A percentile compares a stretch with the other conserved stretches of the same genome.
Conservation (phyloP, 495 filamentous ascomycete genomes). For the Hypoxylon trugodes region DNA sequence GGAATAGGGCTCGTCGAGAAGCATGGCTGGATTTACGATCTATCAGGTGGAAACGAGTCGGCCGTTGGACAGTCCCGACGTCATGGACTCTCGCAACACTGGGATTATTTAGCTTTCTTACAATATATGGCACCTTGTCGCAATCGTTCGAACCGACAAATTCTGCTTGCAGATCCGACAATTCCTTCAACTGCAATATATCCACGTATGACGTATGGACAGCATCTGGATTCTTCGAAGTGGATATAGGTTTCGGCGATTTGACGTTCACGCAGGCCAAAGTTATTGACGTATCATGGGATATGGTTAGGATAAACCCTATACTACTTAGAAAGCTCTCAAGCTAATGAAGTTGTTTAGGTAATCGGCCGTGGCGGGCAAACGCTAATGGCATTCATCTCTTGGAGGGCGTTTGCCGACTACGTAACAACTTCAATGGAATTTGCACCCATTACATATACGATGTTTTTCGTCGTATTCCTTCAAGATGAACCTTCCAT, state of each 20-base stretch:
- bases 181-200: background rate
- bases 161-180: slow-evolving; percentile 16
- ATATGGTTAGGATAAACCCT: slow-evolving; percentile 31
- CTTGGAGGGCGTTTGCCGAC: slow-evolving; percentile 36
- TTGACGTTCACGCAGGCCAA: slow-evolving; percentile 40
- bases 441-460: slow-evolving; percentile 30
- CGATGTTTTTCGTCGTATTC: slow-evolving; percentile 28
- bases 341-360: background rate
- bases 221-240: slow-evolving; percentile 34
- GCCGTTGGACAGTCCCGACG: background rate
- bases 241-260: slow-evolving; percentile 32
- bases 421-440: slow-evolving; percentile 37
- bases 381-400: slow-evolving; percentile 28
- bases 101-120: background rate
- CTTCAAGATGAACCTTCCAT: slow-evolving; percentile 14
- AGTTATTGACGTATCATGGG: slow-evolving; percentile 42
- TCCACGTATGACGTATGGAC: slow-evolving; percentile 9
- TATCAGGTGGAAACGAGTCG: slow-evolving; percentile 8
- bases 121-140: background rate
- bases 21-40: background rate
- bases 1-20: background rate
- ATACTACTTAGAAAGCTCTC: background rate
- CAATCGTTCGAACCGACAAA: background rate
- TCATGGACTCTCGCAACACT: background rate
- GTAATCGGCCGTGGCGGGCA: slow-evolving; percentile 37